A percentile compares a stretch with the other conserved stretches of the same genome.
Conservation (phyloP, 2,329 filamentous ascomycete genomes). For the Aspergillus glaucus region DNA sequence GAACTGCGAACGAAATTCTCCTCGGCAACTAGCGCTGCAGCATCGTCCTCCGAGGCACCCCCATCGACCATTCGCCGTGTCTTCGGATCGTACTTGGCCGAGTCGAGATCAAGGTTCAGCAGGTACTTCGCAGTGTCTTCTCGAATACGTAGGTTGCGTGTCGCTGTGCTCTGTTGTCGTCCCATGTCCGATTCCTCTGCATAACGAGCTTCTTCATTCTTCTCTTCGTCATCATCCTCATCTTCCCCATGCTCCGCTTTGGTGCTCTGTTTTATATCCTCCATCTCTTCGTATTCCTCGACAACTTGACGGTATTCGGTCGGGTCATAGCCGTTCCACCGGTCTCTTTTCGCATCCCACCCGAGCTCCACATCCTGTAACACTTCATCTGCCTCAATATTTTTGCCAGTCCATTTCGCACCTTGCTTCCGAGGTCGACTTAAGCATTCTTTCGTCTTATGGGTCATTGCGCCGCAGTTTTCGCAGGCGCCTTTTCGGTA, state of each 20-base stretch:
- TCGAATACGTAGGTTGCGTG: conserved; percentile 80
- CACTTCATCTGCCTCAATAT: conserved; percentile 88
- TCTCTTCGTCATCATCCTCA: conserved; percentile 43
- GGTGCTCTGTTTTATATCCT: conserved; percentile 60
- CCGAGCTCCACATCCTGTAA: conserved; percentile 79
- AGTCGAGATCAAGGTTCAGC: conserved; percentile 89
- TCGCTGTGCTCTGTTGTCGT: conserved; percentile 82
- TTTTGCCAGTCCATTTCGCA: conserved; percentile 83
- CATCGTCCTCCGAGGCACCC: conserved; percentile 72
- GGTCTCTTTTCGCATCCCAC: conserved; percentile 95
- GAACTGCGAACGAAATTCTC: conserved; percentile 85
- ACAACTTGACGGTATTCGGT: conserved; percentile 81
- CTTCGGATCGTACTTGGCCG: conserved; percentile 96
- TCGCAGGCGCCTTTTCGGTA: conserved; percentile 97
- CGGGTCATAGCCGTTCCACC: conserved; percentile 97
- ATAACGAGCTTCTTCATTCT: conserved; percentile 56
- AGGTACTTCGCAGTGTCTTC: conserved; percentile 98
- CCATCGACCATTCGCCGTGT: conserved; percentile 84
- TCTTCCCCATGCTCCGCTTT: conserved; percentile 45
- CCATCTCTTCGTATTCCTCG: conserved; percentile 80
- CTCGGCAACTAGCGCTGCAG: conserved; percentile 78
- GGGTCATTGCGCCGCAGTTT: conserved; percentile 95
- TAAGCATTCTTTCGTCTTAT: conserved; percentile 91
- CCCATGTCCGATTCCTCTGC: conserved; percentile 97
- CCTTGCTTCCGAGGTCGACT: conserved; percentile 82